Evolutionary conservation across 2,329 filamentous ascomycete species (phyloP).

Genomic region (Dothideomycetes sp.): DNA sequence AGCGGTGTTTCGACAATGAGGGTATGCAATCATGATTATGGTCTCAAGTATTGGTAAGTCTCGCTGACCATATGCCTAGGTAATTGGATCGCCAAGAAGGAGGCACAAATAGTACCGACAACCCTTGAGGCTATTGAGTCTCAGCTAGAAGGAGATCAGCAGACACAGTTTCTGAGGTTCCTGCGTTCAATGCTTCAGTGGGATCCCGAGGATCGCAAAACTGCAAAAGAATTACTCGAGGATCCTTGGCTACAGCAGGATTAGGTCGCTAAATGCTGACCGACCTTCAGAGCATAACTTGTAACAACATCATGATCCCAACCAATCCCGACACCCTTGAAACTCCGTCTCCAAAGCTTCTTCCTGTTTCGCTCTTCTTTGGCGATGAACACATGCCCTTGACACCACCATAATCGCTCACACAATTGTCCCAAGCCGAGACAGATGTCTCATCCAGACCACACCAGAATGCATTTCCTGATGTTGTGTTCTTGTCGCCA

Average conservation of each 20-base stretch:
- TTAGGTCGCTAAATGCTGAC: no score
- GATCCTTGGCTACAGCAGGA: slow-evolving; percentile 24
- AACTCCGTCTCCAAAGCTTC: no score
- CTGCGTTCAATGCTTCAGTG: slow-evolving; percentile 31
- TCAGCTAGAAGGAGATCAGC: slow-evolving; percentile 19
- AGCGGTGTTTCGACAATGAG: slow-evolving; percentile 15
- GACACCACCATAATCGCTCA: no score
- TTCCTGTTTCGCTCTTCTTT: no score
- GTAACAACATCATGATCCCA: no score
- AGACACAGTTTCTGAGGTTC: slow-evolving; percentile 29
- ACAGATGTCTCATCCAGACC: no score
- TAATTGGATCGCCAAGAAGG: background rate
- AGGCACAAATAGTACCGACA: background rate
- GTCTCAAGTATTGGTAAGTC: no score
- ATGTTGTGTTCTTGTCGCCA: background rate
- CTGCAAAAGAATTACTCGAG: slow-evolving; percentile 30
- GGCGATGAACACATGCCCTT: no score
- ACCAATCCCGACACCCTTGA: no score
- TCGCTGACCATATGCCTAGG: background rate
- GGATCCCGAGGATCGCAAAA: slow-evolving; percentile 30
- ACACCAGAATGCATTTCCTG: background rate
- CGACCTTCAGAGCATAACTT: no score
- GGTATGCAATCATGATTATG: slow-evolving; percentile 2
- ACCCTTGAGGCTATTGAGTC: slow-evolving; percentile 15
- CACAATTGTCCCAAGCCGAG: no score